A percentile compares a stretch with the other conserved stretches of the same genome.
phyloP scores from a whole-genome alignment of 495 filamentous ascomycete species.

The Hyaloscypha bicolor region DNA sequence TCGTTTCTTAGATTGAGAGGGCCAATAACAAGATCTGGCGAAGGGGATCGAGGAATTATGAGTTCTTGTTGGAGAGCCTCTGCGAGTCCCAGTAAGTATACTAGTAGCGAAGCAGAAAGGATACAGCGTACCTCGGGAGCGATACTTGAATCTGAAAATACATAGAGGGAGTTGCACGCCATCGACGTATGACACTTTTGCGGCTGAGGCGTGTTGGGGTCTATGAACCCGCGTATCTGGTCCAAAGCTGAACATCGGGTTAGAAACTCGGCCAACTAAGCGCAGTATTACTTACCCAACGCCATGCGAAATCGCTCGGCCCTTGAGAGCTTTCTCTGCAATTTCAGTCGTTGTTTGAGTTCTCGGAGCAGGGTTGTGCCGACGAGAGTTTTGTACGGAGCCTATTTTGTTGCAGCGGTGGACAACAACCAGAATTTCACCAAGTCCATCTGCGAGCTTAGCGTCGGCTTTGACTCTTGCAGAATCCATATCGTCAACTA shows the following conservation, averaged over 20 bases:
- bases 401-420: background rate
- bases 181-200: constrained; percentile 3
- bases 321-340: constrained; percentile 41
- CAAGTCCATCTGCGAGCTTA: constrained; percentile 28
- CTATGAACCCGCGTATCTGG: background rate
- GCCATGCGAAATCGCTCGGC: constrained; percentile 39
- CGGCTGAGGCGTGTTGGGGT: background rate
- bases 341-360: constrained; percentile 23
- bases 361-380: too few species aligned
- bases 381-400: too few species aligned
- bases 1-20: background rate
- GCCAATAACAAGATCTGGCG: background rate
- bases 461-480: constrained; percentile 33
- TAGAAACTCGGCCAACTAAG: background rate
- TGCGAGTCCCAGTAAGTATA: background rate
- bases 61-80: constrained; percentile 36
- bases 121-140: constrained; percentile 34
- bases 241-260: background rate
- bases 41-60: constrained; percentile 38
- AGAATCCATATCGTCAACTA: constrained; percentile 36
- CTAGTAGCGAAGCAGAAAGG: constrained; percentile 6
- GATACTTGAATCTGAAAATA: constrained; percentile 36
- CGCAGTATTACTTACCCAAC: constrained; percentile 26
- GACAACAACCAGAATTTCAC: constrained; percentile 33
- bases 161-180: constrained; percentile 33